Evolutionary conservation across 306 rosid genomes (phyloP).

Genomic region (Astragalus glycyphyllos): DNA sequence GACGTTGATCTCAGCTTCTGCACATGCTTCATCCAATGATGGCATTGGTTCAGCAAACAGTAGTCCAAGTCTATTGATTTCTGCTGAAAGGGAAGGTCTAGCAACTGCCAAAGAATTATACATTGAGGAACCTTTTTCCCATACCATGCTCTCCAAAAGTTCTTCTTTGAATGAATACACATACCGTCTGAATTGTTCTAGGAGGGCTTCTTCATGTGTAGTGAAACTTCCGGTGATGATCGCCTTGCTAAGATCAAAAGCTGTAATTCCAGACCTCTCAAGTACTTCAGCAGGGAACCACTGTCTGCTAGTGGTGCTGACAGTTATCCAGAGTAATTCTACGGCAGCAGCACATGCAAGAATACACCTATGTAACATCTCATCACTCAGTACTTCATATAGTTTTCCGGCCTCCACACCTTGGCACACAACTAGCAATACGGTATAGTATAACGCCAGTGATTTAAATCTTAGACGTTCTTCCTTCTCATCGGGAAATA

Average conservation of each 20-base stretch:
- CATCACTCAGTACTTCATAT: slow-evolving; percentile 54
- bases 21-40: slow-evolving; percentile 78
- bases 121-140: too few species aligned
- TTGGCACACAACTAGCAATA: slow-evolving; percentile 90
- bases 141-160: too few species aligned
- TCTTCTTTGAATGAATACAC: too few species aligned
- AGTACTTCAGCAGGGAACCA: slow-evolving; percentile 86
- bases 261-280: slow-evolving; percentile 95
- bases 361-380: too few species aligned
- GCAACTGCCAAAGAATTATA: too few species aligned
- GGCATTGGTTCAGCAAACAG: too few species aligned
- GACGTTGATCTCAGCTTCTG: slow-evolving; percentile 86
- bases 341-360: slow-evolving; percentile 72
- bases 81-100: too few species aligned
- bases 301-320: slow-evolving; percentile 86
- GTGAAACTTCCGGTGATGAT: too few species aligned
- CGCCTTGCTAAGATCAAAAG: slow-evolving; percentile 88
- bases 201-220: too few species aligned
- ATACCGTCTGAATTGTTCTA: too few species aligned
- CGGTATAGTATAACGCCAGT: slow-evolving; percentile 76
- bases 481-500: slow-evolving; percentile 83
- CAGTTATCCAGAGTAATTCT: slow-evolving; percentile 83
- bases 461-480: slow-evolving; percentile 9
- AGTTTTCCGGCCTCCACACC: slow-evolving; percentile 75
- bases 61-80: too few species aligned